phyloP scores from a whole-genome alignment of 2,329 filamentous ascomycete species.

The Talaromyces sp. region DNA sequence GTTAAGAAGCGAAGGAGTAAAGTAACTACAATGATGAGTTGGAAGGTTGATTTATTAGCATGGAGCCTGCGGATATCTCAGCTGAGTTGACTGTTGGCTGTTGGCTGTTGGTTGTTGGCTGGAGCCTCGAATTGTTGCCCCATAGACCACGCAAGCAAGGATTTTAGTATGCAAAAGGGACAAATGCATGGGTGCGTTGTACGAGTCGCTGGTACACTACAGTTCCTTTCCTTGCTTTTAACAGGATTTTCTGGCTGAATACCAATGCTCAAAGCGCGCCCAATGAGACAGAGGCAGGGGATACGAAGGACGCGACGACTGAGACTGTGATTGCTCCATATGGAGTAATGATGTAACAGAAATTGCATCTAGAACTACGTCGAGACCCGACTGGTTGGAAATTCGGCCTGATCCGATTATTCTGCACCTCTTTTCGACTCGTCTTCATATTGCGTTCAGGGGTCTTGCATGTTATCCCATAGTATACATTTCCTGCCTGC shows the following conservation, averaged over 20 bases:
- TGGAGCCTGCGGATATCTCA: not conserved
- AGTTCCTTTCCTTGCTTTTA: not conserved
- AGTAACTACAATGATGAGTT: not conserved
- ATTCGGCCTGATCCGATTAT: not conserved
- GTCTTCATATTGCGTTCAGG: not conserved
- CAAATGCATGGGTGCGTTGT: not conserved
- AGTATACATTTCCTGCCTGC: not conserved
- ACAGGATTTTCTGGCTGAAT: not conserved
- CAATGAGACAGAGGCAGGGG: not conserved
- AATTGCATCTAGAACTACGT: not conserved
- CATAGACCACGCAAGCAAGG: not conserved
- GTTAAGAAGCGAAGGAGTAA: not conserved
- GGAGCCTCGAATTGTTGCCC: not conserved
- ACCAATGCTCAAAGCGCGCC: not conserved
- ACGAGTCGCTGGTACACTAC: not conserved
- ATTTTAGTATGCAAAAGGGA: not conserved
- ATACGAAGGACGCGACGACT: not conserved
- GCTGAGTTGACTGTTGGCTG: not conserved
- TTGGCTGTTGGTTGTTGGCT: not conserved
- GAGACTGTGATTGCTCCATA: not conserved
- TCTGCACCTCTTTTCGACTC: not conserved
- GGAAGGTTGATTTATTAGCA: not conserved
- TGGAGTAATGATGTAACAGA: slow-evolving; percentile 2
- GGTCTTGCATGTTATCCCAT: not conserved
- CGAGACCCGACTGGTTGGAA: not conserved